These are phyloP conservation scores for Pyrenophora tritici-repentis DNA, from an alignment of 2,329 filamentous ascomycete species.

Conservation along the genomic window DNA sequence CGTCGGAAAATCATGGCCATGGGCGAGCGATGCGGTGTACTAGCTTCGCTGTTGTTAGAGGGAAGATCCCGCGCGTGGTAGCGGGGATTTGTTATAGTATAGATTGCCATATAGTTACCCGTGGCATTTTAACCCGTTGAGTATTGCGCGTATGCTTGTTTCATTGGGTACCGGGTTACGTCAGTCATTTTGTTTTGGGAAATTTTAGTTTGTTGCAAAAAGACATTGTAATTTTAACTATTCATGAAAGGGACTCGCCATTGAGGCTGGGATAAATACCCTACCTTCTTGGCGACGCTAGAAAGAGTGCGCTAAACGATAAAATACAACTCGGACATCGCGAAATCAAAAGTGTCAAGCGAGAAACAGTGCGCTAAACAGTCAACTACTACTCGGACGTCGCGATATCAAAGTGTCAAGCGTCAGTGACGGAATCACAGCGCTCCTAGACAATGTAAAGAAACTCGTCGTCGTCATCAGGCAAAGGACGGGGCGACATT, in stretches of 20 bases:
- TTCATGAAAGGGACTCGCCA: neutral
- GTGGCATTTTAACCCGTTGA: too few species aligned
- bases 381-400: neutral
- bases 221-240: too few species aligned
- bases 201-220: too few species aligned
- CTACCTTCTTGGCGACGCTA: neutral
- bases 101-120: too few species aligned
- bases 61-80: too few species aligned
- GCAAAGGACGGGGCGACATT: neutral
- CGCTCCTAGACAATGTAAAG: neutral
- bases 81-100: too few species aligned
- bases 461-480: neutral
- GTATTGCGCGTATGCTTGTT: too few species aligned
- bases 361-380: neutral
- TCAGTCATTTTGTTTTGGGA: too few species aligned
- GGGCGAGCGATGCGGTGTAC: too few species aligned
- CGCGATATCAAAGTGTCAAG: neutral
- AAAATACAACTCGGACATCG: neutral
- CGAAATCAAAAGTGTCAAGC: neutral
- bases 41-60: too few species aligned
- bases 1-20: too few species aligned
- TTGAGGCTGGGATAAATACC: neutral
- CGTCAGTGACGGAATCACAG: neutral
- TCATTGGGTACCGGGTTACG: too few species aligned
- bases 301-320: neutral